Evolutionary conservation across 164 flowering plant species (phyloP).

Genomic region (Platanus orientalis): DNA sequence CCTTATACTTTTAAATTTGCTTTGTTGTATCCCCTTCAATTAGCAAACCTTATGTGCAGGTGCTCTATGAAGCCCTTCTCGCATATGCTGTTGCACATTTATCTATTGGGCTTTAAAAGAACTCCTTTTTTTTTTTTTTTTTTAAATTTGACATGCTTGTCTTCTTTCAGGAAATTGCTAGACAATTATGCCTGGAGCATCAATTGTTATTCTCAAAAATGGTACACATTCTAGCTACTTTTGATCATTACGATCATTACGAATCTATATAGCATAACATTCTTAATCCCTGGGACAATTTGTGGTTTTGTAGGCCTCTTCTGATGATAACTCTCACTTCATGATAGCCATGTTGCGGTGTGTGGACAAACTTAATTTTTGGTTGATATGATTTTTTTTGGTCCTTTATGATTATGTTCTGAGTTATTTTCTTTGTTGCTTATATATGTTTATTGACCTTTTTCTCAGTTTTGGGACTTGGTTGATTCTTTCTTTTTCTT

Average conservation of each 20-base stretch:
- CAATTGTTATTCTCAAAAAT: conserved; percentile 76
- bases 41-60: not conserved
- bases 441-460: not conserved
- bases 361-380: conserved; percentile 23
- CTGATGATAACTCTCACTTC: conserved; percentile 92
- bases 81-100: too few relatives aligned
- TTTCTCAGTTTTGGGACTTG: not conserved
- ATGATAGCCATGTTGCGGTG: conserved; percentile 79
- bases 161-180: conserved; percentile 78
- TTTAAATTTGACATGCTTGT: conserved; percentile 3
- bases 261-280: not conserved
- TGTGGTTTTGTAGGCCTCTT: conserved; percentile 65
- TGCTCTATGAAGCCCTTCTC: too few relatives aligned
- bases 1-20: too few relatives aligned
- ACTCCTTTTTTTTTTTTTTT: not conserved
- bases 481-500: not conserved
- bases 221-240: conserved; percentile 42
- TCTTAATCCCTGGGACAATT: conserved; percentile 6
- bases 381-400: not conserved
- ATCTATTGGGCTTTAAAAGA: too few relatives aligned
- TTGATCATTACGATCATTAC: conserved; percentile 3
- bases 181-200: conserved; percentile 86
- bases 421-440: not conserved
- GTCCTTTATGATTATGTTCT: not conserved
- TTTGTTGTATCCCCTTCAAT: not conserved